Conservation (phyloP, 208 protist genomes). For the Trypanosoma lewisi region DNA sequence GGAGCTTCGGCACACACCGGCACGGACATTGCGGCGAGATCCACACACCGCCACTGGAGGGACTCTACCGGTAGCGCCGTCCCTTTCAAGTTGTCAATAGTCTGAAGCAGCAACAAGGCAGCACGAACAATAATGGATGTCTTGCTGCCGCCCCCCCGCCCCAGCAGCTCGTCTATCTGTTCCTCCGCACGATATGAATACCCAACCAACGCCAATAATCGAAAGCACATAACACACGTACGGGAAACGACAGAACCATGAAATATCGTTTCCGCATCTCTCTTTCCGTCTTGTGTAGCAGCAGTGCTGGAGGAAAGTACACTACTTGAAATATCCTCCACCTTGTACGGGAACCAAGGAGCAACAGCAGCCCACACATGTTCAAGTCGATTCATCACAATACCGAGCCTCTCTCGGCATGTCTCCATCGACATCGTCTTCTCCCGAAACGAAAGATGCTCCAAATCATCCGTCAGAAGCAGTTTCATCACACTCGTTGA, state of each 20-base stretch:
- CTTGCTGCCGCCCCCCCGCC: conserved; percentile 1
- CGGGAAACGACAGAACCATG: conserved; percentile 48
- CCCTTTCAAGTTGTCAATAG: conserved; percentile 31
- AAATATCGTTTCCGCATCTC: neutral
- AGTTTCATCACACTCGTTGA: conserved; percentile 33
- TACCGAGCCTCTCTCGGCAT: conserved; percentile 15
- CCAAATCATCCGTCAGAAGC: conserved; percentile 3
- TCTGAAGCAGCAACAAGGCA: conserved; percentile 24
- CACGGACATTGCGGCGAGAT: conserved; percentile 18
- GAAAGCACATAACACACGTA: conserved; percentile 64
- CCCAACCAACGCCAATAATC: conserved; percentile 44
- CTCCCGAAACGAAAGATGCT: conserved; percentile 16
- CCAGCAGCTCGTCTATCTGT: conserved; percentile 11
- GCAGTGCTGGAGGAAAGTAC: conserved; percentile 7
- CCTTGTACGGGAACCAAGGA: conserved; percentile 44
- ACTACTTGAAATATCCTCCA: conserved; percentile 42
- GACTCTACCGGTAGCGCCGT: conserved; percentile 49
- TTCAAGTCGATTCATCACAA: conserved; percentile 22
- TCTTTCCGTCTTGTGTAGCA: conserved; percentile 9
- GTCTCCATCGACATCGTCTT: conserved; percentile 13
- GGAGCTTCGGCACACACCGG: conserved; percentile 8
- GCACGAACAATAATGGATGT: conserved; percentile 17
- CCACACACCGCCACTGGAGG: conserved; percentile 41
- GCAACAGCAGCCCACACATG: conserved; percentile 43
- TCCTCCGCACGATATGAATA: conserved; percentile 21